Evolutionary conservation across 2,329 filamentous ascomycete species (phyloP).

Genomic region (Epichloe gansuensis): DNA sequence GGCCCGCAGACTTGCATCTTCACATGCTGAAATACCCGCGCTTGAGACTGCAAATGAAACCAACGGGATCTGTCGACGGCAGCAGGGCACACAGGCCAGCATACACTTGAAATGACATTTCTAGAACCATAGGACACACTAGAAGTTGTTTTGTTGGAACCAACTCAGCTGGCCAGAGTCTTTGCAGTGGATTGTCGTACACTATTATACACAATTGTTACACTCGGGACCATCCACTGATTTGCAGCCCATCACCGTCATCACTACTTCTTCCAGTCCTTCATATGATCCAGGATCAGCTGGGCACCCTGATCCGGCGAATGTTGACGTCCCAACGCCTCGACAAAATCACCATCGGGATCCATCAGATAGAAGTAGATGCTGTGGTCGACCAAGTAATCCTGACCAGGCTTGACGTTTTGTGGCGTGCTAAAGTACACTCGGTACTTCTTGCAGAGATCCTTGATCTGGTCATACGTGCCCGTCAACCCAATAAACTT

Average conservation of each 20-base stretch:
- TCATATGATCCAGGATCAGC: slow-evolving; percentile 77
- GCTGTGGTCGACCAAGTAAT: slow-evolving; percentile 96
- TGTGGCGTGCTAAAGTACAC: slow-evolving; percentile 94
- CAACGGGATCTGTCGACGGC: not conserved
- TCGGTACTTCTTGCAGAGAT: slow-evolving; percentile 86
- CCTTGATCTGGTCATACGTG: slow-evolving; percentile 86
- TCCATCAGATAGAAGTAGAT: slow-evolving; percentile 99
- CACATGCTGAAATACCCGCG: too few relatives aligned
- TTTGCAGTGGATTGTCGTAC: not conserved
- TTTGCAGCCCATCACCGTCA: not conserved
- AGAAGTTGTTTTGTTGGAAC: not conserved
- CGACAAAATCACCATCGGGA: slow-evolving; percentile 94
- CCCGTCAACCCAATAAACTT: slow-evolving; percentile 81
- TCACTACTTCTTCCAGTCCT: slow-evolving; percentile 32
- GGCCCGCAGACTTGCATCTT: too few relatives aligned
- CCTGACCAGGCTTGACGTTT: slow-evolving; percentile 81
- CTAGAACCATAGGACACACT: not conserved
- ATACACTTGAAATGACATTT: too few relatives aligned
- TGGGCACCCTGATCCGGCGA: slow-evolving; percentile 75
- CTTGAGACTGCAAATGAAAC: too few relatives aligned
- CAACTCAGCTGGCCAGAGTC: not conserved
- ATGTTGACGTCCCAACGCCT: slow-evolving; percentile 90
- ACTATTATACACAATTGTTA: not conserved
- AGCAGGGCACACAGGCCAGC: not conserved
- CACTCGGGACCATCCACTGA: not conserved